These are phyloP conservation scores for Globisporangium yorkense DNA, from an alignment of 352 stramenopile species.

Conservation along the genomic window DNA sequence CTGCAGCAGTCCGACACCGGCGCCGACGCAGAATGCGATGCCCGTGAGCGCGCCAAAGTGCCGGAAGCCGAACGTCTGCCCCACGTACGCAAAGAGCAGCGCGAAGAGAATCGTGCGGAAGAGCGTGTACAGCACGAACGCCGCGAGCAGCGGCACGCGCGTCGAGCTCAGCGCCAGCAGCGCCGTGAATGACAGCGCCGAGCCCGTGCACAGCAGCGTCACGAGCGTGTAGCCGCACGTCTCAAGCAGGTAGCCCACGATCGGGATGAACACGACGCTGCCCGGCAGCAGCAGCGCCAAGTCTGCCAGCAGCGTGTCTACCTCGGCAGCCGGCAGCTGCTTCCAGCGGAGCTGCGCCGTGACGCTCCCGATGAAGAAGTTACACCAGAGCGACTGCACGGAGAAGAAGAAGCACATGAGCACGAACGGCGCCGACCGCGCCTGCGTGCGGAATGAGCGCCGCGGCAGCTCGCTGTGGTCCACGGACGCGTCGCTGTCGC, in stretches of 20 bases:
- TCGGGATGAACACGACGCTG: conserved; percentile 69
- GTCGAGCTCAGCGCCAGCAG: conserved; percentile 32
- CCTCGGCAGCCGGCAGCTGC: conserved; percentile 27
- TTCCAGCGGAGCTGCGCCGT: conserved; percentile 52
- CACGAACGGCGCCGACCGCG: conserved; percentile 59
- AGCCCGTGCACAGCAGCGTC: conserved; percentile 34
- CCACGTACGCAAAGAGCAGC: conserved; percentile 77
- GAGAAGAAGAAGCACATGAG: conserved; percentile 72
- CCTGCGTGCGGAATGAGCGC: conserved; percentile 58
- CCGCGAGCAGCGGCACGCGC: conserved; percentile 28
- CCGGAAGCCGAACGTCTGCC: conserved; percentile 75
- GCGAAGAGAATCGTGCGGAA: conserved; percentile 83
- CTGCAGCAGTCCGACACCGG: conserved; percentile 56
- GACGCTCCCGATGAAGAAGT: conserved; percentile 79
- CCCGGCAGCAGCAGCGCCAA: conserved; percentile 59
- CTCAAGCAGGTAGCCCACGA: conserved; percentile 72
- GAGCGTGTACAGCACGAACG: conserved; percentile 71
- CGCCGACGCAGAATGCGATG: conserved; percentile 68
- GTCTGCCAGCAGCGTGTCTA: conserved; percentile 33
- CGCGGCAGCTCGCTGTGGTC: conserved; percentile 22
- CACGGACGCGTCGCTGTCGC: conserved; percentile 7
- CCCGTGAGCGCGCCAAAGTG: conserved; percentile 81
- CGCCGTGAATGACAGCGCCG: conserved; percentile 39
- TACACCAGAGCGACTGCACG: conserved; percentile 71
- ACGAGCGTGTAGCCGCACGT: conserved; percentile 57